phyloP scores from a whole-genome alignment of 495 filamentous ascomycete genomes.

The Chaetomium cochliodes region DNA sequence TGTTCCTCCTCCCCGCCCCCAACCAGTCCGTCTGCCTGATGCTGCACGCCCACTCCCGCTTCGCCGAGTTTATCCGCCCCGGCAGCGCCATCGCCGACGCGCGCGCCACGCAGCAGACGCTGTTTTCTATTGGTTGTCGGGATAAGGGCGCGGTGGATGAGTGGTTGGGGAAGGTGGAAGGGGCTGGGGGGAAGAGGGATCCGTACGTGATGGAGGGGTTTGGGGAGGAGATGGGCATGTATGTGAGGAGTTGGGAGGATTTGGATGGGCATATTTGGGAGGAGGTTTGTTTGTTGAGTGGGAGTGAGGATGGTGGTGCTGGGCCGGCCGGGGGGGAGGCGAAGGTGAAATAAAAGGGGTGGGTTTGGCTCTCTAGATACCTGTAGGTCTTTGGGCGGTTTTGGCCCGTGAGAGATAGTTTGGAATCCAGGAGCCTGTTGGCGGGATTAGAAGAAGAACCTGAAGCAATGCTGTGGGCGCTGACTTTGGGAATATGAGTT shows the following conservation, averaged over 20 bases:
- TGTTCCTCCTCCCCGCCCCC: slow-evolving; percentile 23
- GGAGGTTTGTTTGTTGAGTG: slow-evolving; percentile 17
- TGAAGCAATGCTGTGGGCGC: no score
- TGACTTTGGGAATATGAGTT: no score
- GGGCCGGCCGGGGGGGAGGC: neutral
- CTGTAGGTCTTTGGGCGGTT: no score
- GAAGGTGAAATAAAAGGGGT: neutral
- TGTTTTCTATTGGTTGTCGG: slow-evolving; percentile 18
- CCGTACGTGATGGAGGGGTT: slow-evolving; percentile 23
- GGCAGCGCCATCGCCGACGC: slow-evolving; percentile 21
- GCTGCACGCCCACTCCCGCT: slow-evolving; percentile 25
- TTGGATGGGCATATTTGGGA: slow-evolving; percentile 33
- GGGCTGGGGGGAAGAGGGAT: slow-evolving; percentile 26
- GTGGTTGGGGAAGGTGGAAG: slow-evolving; percentile 19
- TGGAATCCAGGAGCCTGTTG: no score
- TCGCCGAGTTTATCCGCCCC: slow-evolving; percentile 26
- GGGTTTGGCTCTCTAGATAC: no score
- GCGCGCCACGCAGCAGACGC: slow-evolving; percentile 20
- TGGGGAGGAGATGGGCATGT: slow-evolving; percentile 27
- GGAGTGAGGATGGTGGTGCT: neutral
- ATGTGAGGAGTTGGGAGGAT: slow-evolving; percentile 28
- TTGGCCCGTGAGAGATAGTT: no score
- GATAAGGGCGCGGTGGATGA: slow-evolving; percentile 22
- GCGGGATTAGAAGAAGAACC: no score
- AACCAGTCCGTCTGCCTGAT: slow-evolving; percentile 26